phyloP scores from a whole-genome alignment of 148 eudicot species.

The Vaccinium myrtillus region DNA sequence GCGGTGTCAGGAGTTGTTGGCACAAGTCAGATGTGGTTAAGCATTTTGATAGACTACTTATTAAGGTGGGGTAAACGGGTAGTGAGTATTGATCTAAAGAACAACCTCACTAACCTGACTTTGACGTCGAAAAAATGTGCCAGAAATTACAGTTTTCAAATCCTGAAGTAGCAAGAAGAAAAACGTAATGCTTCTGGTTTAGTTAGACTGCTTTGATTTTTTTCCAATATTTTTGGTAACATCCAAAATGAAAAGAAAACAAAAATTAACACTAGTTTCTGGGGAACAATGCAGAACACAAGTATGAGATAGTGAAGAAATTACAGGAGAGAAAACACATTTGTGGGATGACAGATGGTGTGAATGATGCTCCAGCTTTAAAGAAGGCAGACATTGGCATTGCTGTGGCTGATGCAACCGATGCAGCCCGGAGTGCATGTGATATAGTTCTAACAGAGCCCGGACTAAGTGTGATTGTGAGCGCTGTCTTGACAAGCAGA shows the following conservation, averaged over 20 bases:
- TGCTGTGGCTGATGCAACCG: slow-evolving; percentile 88
- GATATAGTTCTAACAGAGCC: slow-evolving; percentile 82
- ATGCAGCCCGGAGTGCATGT: slow-evolving; percentile 84
- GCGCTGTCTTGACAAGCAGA: slow-evolving; percentile 69
- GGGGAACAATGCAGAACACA: slow-evolving; percentile 53
- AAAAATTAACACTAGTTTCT: background rate
- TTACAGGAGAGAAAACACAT: slow-evolving; percentile 78
- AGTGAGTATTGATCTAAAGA: no score
- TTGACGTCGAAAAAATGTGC: background rate
- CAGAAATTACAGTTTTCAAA: background rate
- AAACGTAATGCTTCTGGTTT: background rate
- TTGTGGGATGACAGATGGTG: slow-evolving; percentile 87
- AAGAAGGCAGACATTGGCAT: slow-evolving; percentile 82
- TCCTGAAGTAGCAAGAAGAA: background rate
- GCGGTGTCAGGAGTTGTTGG: background rate
- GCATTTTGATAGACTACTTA: background rate
- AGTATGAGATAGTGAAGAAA: slow-evolving; percentile 85
- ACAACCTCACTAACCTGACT: background rate
- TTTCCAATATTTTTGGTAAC: background rate
- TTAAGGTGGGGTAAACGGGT: background rate
- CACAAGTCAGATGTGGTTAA: background rate
- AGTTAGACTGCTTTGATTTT: background rate
- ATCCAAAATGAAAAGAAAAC: no score
- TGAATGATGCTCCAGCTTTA: slow-evolving; percentile 79
- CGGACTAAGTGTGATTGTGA: slow-evolving; percentile 74